phyloP scores from a whole-genome alignment of 2,329 filamentous ascomycete species.

The Sporothrix euskadiensis region DNA sequence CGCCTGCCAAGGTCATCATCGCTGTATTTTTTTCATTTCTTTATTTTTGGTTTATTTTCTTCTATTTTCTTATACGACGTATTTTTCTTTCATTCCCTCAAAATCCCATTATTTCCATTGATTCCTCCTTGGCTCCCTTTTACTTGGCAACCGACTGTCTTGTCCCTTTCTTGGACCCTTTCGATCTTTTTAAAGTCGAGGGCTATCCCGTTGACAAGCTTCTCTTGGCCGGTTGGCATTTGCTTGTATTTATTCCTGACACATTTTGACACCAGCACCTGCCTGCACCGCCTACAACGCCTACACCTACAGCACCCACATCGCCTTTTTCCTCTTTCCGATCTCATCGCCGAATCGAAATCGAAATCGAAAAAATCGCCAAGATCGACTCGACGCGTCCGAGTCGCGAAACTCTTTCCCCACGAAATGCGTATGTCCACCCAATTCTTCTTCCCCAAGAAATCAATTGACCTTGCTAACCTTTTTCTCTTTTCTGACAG shows the following conservation, averaged over 20 bases:
- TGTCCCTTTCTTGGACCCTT: slow-evolving; percentile 5
- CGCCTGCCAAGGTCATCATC: slow-evolving; percentile 14
- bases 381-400: slow-evolving; percentile 24
- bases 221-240: slow-evolving; percentile 21
- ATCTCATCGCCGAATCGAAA: background rate
- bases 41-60: background rate
- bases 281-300: background rate
- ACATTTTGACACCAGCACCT: background rate
- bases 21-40: background rate
- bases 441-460: background rate
- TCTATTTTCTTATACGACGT: too few species aligned
- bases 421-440: slow-evolving; percentile 22
- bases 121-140: background rate
- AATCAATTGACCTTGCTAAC: background rate
- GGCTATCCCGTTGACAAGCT: slow-evolving; percentile 15
- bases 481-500: slow-evolving; percentile 24
- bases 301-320: background rate
- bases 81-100: background rate
- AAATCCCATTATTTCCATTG: background rate
- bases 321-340: background rate
- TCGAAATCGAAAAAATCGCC: background rate
- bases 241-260: background rate
- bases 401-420: slow-evolving; percentile 1
- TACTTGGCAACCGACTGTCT: background rate
- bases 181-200: slow-evolving; percentile 21